These are phyloP conservation scores for Tetrapisispora namnaoensis DNA, from an alignment of 805 yeast species.

Conservation along the genomic window DNA sequence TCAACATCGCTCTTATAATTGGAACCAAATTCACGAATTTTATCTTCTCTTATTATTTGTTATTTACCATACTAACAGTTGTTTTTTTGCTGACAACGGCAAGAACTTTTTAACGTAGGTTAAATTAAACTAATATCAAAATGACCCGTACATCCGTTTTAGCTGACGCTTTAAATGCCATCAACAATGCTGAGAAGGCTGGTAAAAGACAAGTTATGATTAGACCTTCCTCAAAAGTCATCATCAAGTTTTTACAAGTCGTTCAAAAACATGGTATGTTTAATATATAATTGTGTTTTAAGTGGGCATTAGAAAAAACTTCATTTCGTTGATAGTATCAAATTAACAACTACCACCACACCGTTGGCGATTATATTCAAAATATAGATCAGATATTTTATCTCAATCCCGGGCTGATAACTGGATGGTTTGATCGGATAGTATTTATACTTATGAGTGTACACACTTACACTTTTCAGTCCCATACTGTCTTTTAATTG, in stretches of 20 bases:
- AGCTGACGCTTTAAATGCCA: conserved; percentile 96
- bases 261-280: conserved; percentile 89
- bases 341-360: not conserved
- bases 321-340: not conserved
- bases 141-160: conserved; percentile 98
- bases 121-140: conserved; percentile 20
- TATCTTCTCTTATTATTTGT: not conserved
- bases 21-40: not conserved
- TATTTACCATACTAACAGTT: not conserved
- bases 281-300: not conserved
- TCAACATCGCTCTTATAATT: too few species aligned
- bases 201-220: conserved; percentile 98
- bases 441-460: conserved; percentile 16
- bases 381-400: not conserved
- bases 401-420: conserved; percentile 76
- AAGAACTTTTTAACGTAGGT: not conserved
- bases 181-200: conserved; percentile 97
- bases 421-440: conserved; percentile 88
- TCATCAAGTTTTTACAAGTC: conserved; percentile 89
- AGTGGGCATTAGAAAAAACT: not conserved
- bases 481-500: conserved; percentile 96
- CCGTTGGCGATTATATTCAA: not conserved
- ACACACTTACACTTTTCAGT: conserved; percentile 35
- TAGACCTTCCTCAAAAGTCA: conserved; percentile 97
- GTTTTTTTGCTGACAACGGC: not conserved